phyloP scores from a whole-genome alignment of 257 asterid species.

The Nicotiana knightiana region DNA sequence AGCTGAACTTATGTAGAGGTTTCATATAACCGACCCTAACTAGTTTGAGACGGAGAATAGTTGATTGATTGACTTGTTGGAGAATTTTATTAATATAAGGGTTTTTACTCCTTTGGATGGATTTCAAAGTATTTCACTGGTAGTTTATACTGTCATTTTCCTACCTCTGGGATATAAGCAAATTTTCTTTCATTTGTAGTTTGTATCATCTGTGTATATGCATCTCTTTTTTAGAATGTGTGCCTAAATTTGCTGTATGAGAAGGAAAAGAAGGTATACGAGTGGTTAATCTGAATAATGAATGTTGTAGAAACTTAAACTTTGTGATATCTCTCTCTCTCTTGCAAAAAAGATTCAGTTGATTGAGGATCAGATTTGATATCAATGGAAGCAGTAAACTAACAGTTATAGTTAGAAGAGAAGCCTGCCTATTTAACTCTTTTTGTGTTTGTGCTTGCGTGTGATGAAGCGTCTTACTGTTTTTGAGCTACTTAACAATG shows the following conservation, averaged over 20 bases:
- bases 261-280: too few relatives aligned
- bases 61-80: neutral
- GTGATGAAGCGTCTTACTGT: neutral
- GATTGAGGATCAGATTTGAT: neutral
- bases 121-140: too few relatives aligned
- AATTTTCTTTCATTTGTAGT: too few relatives aligned
- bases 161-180: too few relatives aligned
- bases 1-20: neutral
- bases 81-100: neutral
- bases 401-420: neutral
- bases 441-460: neutral
- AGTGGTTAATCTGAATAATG: too few relatives aligned
- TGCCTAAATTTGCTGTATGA: too few relatives aligned
- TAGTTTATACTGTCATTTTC: too few relatives aligned
- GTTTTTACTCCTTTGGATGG: neutral
- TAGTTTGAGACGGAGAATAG: neutral
- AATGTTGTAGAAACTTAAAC: neutral
- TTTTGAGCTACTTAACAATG: neutral
- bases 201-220: too few relatives aligned
- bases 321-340: neutral
- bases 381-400: neutral
- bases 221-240: too few relatives aligned
- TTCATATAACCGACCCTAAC: neutral
- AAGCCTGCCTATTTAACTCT: neutral
- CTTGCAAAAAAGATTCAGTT: neutral